Percentiles rank a stretch among this genome's conserved stretches.
These are phyloP conservation scores for Mycosarcoma maydis DNA, from an alignment of 1,284 basidiomycete genomes.

Conservation along the genomic window DNA sequence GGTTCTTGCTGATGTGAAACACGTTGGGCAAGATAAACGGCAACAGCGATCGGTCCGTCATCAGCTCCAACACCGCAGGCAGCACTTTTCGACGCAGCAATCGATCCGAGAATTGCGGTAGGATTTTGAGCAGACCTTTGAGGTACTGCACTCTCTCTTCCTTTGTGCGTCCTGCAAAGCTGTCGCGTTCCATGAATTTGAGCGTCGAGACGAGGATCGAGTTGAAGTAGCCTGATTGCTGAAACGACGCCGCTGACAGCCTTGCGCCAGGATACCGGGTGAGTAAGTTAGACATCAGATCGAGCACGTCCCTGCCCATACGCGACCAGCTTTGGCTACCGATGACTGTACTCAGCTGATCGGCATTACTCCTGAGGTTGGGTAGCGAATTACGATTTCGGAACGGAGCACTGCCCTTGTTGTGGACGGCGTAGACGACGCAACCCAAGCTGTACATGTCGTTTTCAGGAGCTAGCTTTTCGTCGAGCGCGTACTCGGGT, in stretches of 20 bases:
- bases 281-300: conserved; percentile 52
- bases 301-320: conserved; percentile 56
- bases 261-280: conserved; percentile 80
- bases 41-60: conserved; percentile 69
- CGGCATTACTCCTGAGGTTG: conserved; percentile 81
- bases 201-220: conserved; percentile 93
- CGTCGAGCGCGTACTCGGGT: conserved; percentile 93
- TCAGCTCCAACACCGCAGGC: conserved; percentile 74
- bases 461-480: conserved; percentile 80
- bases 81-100: conserved; percentile 88
- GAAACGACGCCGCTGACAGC: conserved; percentile 80
- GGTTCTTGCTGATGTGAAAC: conserved; percentile 84
- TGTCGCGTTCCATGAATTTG: conserved; percentile 94
- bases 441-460: conserved; percentile 96
- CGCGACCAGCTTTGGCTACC: conserved; percentile 47
- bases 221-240: conserved; percentile 88
- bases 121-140: conserved; percentile 82
- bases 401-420: conserved; percentile 86
- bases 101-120: conserved; percentile 87
- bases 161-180: conserved; percentile 89
- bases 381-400: conserved; percentile 84
- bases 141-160: conserved; percentile 94
- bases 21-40: conserved; percentile 98
- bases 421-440: conserved; percentile 80
- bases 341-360: conserved; percentile 65